These are phyloP conservation scores for Massospora cicadina DNA, from an alignment of 371 early-diverging fungal species.

Conservation along the genomic window DNA sequence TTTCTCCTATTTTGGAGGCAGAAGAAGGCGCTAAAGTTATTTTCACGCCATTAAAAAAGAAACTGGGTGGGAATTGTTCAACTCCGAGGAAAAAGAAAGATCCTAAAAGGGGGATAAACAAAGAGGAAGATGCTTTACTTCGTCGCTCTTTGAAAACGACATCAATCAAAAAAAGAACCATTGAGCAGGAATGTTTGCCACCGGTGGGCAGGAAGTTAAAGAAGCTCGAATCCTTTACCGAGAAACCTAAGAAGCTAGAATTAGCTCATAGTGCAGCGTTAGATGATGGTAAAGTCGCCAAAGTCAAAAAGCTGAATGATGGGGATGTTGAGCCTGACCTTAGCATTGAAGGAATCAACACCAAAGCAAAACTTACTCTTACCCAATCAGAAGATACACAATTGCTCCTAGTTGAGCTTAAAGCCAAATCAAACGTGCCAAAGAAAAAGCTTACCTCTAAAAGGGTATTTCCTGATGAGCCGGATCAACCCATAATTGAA, in stretches of 20 bases:
- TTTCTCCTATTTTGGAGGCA: not conserved
- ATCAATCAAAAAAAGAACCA: not conserved
- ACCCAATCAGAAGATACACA: not conserved
- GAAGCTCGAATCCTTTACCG: not conserved
- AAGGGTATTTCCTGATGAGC: not conserved
- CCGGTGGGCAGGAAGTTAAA: not conserved
- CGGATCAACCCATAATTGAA: not conserved
- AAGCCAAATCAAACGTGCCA: not conserved
- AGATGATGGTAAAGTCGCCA: not conserved
- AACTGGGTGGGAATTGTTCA: no score
- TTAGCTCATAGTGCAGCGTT: not conserved
- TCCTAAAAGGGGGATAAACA: not conserved
- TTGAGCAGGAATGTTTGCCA: not conserved
- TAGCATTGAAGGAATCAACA: not conserved
- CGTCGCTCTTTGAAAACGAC: no score
- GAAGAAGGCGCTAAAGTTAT: no score
- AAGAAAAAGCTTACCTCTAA: not conserved
- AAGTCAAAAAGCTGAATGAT: not conserved
- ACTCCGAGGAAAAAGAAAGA: not conserved
- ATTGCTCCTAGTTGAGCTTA: no score
- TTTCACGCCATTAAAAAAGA: not conserved
- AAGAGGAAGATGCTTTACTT: no score
- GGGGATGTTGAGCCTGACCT: not conserved
- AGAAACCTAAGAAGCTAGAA: not conserved
- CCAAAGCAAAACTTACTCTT: not conserved